phyloP scores from a whole-genome alignment of 73 alveolate genomes.

The Paramecium caudatum region DNA sequence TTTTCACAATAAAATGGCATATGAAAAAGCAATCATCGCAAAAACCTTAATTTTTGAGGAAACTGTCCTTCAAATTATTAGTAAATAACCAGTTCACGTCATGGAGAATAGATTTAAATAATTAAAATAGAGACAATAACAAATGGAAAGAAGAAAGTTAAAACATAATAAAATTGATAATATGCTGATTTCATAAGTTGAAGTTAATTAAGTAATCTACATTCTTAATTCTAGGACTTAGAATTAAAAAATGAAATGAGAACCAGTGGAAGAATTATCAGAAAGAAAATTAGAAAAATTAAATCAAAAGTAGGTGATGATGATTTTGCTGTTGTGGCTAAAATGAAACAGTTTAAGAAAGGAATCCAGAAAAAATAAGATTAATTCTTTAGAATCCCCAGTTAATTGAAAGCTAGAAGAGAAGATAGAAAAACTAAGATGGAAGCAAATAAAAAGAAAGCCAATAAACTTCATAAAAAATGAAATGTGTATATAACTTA shows the following conservation, averaged over 20 bases:
- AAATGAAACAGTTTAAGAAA: slow-evolving; percentile 16
- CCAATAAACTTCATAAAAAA: slow-evolving; percentile 27
- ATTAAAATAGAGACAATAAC: neutral
- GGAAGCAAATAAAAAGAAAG: slow-evolving; percentile 44
- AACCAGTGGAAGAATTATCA: slow-evolving; percentile 46
- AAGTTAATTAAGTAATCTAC: neutral
- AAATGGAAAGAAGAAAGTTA: neutral
- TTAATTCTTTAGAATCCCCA: slow-evolving; percentile 29
- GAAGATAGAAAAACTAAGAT: neutral
- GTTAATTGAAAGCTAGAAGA: slow-evolving; percentile 45
- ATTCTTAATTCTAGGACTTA: neutral
- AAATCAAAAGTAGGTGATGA: slow-evolving; percentile 22
- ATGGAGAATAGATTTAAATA: slow-evolving; percentile 38
- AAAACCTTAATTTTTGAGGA: slow-evolving; percentile 28
- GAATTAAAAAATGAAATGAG: slow-evolving; percentile 67
- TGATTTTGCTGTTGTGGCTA: slow-evolving; percentile 3
- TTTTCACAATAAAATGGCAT: neutral
- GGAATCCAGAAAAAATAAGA: slow-evolving; percentile 18
- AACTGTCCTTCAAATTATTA: neutral
- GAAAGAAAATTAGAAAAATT: slow-evolving; percentile 42
- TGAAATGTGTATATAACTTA: neutral
- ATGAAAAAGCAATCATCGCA: slow-evolving; percentile 42
- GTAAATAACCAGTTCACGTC: neutral
- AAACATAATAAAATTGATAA: slow-evolving; percentile 16
- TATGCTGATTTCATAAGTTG: neutral